Evolutionary conservation across 1,284 basidiomycete species (phyloP), one percentile per base, ranked within the genome.

Genomic region (Takashimella koratensis): DNA sequence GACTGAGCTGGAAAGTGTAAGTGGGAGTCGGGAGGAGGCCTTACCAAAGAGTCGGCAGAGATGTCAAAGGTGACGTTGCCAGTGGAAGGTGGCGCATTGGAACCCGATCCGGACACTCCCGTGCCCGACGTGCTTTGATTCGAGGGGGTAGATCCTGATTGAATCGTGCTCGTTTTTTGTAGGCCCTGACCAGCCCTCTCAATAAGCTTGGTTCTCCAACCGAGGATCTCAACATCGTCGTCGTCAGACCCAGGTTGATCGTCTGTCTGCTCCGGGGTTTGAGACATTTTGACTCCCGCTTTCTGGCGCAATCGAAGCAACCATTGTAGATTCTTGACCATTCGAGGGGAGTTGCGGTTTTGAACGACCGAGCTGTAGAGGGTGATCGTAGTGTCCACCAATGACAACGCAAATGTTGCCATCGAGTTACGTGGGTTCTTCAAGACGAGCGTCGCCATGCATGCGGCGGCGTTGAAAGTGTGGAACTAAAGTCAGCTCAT

Each of bases 191-290:
- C 45, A 27, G 53, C 55, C 8, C 53, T 50, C 44, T 65, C 62
- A 41, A 68, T 66, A 16, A 68, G 54, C 12, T 62, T 42, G 3
- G 66, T 68, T 11, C 51, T 53, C 61, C 64, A 65, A 8, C 66
- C 64, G 10, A 68, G 49, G 8, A 68, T 46, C 42, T 60, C 59
- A 5, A 54, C 36, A 45, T 63, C 59, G 16, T 61, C 61, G 40
- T 60, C 59, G 6, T 49, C 51, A 40, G 23, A 26, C 20, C 13
- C 30, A n/a, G 5, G 4, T 30, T 12, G 42, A 51, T 19, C 40
- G 43, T 12, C 41, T 41, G n/a, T 48, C 44, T 52, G 20, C 19
- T 6, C 25, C 22, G 24, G 20, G 25, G 42, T 26, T 20, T 50
- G 20, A 16, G 26, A 36, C 6, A 49, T n/a, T 43, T 50, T 54